Evolutionary conservation across 345 rosid species (phyloP).

Genomic region (Raphanus sativus): DNA sequence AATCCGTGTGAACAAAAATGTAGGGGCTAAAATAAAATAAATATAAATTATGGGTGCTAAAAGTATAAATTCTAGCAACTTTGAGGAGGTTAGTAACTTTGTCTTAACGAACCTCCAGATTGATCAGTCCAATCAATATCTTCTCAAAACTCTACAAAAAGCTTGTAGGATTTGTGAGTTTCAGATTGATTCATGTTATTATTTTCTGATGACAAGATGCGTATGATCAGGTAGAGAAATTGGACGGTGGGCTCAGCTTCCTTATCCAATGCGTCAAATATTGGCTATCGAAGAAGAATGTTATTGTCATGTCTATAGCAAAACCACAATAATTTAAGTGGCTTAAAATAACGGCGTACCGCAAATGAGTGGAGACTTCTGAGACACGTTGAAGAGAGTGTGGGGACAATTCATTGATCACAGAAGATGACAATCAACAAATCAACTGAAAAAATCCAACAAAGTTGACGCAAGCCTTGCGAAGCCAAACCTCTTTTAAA

Average conservation of each 20-base stretch:
- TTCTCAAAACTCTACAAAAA: not conserved
- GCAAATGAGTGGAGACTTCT: not conserved
- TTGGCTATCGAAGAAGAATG: conserved; percentile 80
- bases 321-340: not conserved
- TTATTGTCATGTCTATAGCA: conserved; percentile 66
- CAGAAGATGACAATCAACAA: not conserved
- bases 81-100: not conserved
- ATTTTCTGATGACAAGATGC: conserved; percentile 60
- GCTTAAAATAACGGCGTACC: not conserved
- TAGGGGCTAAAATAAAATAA: not conserved
- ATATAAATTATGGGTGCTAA: not conserved
- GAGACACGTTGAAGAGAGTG: not conserved
- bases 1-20: no score
- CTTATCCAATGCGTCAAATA: conserved; percentile 76
- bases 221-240: conserved; percentile 24
- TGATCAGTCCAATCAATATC: not conserved
- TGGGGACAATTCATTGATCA: not conserved
- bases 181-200: not conserved
- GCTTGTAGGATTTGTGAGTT: not conserved
- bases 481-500: not conserved
- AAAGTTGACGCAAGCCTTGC: not conserved
- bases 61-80: not conserved
- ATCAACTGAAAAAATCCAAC: not conserved
- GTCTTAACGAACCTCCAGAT: not conserved
- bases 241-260: conserved; percentile 61